A percentile compares a stretch with the other conserved stretches of the same genome.
phyloP scores from a whole-genome alignment of 2,329 filamentous ascomycete species.

The Trichoderma citrinoviride region DNA sequence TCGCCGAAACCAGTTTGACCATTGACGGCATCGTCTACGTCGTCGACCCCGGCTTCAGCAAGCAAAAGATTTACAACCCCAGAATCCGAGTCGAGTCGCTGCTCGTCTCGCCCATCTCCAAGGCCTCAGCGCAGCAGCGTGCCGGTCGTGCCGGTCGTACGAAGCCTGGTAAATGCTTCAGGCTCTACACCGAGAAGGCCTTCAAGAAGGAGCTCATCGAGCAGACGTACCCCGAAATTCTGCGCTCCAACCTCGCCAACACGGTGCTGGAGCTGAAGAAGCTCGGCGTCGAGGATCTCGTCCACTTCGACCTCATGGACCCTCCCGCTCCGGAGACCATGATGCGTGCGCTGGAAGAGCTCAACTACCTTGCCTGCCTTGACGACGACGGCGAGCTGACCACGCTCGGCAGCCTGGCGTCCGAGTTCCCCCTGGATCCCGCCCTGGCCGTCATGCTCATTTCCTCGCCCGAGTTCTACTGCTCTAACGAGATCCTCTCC shows the following conservation, averaged over 20 bases:
- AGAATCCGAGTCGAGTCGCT: slow-evolving; percentile 94
- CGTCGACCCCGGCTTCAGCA: slow-evolving; percentile 98
- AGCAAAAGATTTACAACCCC: slow-evolving; percentile 99
- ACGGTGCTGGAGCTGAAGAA: slow-evolving; percentile 98
- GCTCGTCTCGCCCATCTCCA: slow-evolving; percentile 96
- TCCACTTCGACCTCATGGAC: slow-evolving; percentile 99
- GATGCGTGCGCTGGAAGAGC: slow-evolving; percentile 95
- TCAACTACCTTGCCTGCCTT: slow-evolving; percentile 94
- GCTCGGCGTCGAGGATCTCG: slow-evolving; percentile 88
- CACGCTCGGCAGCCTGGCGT: slow-evolving; percentile 77
- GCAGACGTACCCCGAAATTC: slow-evolving; percentile 93
- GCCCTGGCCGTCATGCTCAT: slow-evolving; percentile 97
- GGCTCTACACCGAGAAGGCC: slow-evolving; percentile 88
- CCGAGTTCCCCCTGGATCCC: slow-evolving; percentile 93
- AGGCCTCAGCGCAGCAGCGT: slow-evolving; percentile 93
- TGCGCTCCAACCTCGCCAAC: slow-evolving; percentile 89
- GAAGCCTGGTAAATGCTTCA: slow-evolving; percentile 95
- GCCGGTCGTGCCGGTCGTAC: slow-evolving; percentile 99
- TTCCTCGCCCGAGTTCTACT: slow-evolving; percentile 95
- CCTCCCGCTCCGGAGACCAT: slow-evolving; percentile 96
- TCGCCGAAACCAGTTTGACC: slow-evolving; percentile 94
- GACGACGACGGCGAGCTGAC: slow-evolving; percentile 96
- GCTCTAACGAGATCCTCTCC: slow-evolving; percentile 96
- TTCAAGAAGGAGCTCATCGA: slow-evolving; percentile 99
- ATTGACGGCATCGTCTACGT: slow-evolving; percentile 99